Percentiles rank a stretch among this genome's conserved stretches.
phyloP scores from a whole-genome alignment of 441 rosid species.

The Croton setiger region DNA sequence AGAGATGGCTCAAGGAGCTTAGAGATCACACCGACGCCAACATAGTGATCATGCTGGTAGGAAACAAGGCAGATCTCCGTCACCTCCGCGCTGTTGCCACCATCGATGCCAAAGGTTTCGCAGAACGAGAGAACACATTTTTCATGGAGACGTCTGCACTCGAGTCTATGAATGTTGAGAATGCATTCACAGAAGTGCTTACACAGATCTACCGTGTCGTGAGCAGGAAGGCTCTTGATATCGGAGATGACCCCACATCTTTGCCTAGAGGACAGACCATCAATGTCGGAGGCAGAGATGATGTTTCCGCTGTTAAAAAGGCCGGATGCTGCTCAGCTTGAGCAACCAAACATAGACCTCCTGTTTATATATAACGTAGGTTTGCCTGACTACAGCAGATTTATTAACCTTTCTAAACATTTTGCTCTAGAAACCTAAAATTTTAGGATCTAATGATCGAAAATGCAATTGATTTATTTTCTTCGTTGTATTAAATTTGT shows the following conservation, averaged over 20 bases:
- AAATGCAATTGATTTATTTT: neutral
- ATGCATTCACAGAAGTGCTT: conserved; percentile 77
- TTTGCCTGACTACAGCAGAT: conserved; percentile 18
- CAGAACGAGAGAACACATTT: conserved; percentile 66
- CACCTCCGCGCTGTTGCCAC: conserved; percentile 76
- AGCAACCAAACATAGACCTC: neutral
- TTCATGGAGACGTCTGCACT: conserved; percentile 94
- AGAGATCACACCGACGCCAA: conserved; percentile 88
- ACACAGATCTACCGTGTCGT: conserved; percentile 77
- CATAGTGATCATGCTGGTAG: conserved; percentile 85
- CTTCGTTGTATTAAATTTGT: neutral
- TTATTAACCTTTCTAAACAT: neutral
- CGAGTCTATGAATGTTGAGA: conserved; percentile 76
- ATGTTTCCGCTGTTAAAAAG: conserved; percentile 63
- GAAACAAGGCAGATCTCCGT: conserved; percentile 87
- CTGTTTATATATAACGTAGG: conserved; percentile 21
- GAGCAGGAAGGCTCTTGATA: conserved; percentile 79
- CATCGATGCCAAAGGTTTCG: conserved; percentile 66
- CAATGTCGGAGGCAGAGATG: conserved; percentile 75
- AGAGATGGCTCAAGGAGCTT: conserved; percentile 81
- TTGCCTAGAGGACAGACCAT: conserved; percentile 77
- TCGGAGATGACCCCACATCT: conserved; percentile 51
- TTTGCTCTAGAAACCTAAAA: conserved; percentile 4
- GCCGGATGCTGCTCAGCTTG: conserved; percentile 81
- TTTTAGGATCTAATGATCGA: neutral